Conservation (phyloP, 2,329 filamentous ascomycete genomes). For the Herpotrichia juniperi region DNA sequence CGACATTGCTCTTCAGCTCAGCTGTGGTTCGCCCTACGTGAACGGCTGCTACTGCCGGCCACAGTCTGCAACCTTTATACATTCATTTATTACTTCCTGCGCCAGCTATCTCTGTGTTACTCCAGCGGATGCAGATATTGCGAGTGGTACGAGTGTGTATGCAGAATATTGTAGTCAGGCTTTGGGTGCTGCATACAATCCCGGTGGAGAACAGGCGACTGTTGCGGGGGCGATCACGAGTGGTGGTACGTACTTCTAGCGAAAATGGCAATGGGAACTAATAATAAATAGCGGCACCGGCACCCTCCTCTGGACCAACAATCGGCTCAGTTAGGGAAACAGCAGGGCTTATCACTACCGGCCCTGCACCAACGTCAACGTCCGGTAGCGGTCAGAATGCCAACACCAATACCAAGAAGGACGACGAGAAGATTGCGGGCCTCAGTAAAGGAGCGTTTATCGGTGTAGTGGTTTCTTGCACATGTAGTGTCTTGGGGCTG, state of each 20-base stretch:
- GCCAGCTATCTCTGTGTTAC: conserved; percentile 16
- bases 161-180: conserved; percentile 18
- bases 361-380: too few relatives aligned
- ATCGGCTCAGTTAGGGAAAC: neutral
- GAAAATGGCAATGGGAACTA: too few relatives aligned
- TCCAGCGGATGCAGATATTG: conserved; percentile 11
- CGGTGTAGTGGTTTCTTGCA: conserved; percentile 16
- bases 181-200: conserved; percentile 15
- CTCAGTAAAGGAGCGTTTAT: conserved; percentile 20
- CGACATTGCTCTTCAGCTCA: conserved; percentile 17
- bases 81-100: conserved; percentile 17
- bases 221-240: neutral
- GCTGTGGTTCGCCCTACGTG: conserved; percentile 13
- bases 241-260: too few relatives aligned
- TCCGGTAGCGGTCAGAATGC: neutral
- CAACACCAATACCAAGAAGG: neutral
- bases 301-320: neutral
- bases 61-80: conserved; percentile 7
- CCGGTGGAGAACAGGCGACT: conserved; percentile 7
- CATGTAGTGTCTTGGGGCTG: conserved; percentile 16
- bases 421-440: conserved; percentile 16
- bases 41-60: conserved; percentile 18
- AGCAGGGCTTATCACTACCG: neutral
- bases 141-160: conserved; percentile 13
- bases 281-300: too few relatives aligned